Evolutionary conservation across 2,329 filamentous ascomycete genomes (phyloP), one percentile per base, ranked within the genome.

Genomic region (Fusarium sp.): DNA sequence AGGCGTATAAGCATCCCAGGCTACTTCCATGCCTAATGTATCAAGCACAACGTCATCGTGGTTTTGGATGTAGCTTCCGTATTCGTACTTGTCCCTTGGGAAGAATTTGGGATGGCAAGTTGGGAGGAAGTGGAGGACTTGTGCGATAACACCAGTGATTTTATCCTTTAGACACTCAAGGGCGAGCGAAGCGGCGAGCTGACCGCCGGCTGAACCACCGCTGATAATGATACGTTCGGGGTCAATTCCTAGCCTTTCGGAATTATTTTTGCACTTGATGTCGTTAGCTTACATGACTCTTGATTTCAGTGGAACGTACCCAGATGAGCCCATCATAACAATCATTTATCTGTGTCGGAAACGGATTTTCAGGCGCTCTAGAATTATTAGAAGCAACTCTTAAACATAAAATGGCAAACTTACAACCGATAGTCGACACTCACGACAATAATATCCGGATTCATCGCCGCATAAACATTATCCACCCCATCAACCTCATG

Each of bases 51-150:
- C 18, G 2, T 55, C 57, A 4, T 74, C 46, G 1, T n/a, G 2
- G 13, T 76, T 76, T 6, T 76, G 74, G 1, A 73, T 25, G 18
- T 61, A 73, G 14, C 74, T 76, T 0, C 68, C 72, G 44, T 68
- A 70, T n/a, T 76, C 74, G 11, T 74, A 70, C 22, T 67, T 74
- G 3, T 74, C 59, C 4, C 1, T 53, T 0, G 72, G 74, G 24
- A 75, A 76, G 47, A 70, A 60, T 9, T 72, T 75, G 10, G 72
- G 74, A 16, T 76, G 74, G n/a, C 74, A 76, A 7, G 51, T 29
- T 7, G 46, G 9, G 8, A 67, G 69, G 24, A 76, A 75, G 24
- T 73, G 62, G 0, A 76, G 24, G 1, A 72, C 69, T 27, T 76
- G 74, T 0, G 74, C 74, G 2, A 71, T 25, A 9, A 76, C 29